Base-by-base conservation (phyloP, 345 rosid genomes). In the Geranium brycei region DNA sequence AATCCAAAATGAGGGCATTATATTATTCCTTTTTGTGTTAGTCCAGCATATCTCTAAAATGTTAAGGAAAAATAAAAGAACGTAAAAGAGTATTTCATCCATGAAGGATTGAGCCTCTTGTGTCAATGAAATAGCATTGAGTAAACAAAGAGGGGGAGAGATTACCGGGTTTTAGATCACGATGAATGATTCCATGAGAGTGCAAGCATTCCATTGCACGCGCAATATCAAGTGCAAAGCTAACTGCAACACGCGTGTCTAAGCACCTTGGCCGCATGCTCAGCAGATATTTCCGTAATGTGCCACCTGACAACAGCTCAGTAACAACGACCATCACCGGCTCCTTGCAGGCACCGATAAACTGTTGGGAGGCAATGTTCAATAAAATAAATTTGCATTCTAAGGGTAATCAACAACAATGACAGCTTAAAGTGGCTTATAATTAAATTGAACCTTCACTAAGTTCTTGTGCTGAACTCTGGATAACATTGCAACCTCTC, bases 171-270 rank as follows among this genome's bases (percentile, higher is more conserved):
- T 92, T 92, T 28, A 92, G 82, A 83, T 92, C 98, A 32, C 96
- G 91, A 71, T 92, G 98, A 70, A 92, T 89, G 78, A 91, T 87
- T 70, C 95, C 98, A 70, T 89, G 96, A 16, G 95, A 81, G 76
- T 91, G 96, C 72, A 92, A 75, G 80, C 96, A 89, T 75, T 92
- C 98, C 98, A 92, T 87, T 11, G 86, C 98, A 71, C 87, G 86
- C 63, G 96, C 91, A 72, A 92, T 84, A 69, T 92, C 98, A 51
- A 92, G 91, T 0, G 96, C 91, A 73, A 89, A 86, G 58, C 93
- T 87, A 64, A 89, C 75, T 0, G 95, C 98, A 63, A 86, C 86
- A 68, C 69, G 66, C 35, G 77, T 76, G 17, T 92, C 98, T 68
- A 92, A 79, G 79, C 96, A 74, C 14, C 86, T 70, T 1, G 98